These are phyloP conservation scores for Termitomyces sp. DNA, from an alignment of 768 basidiomycete genomes.

Conservation along the genomic window DNA sequence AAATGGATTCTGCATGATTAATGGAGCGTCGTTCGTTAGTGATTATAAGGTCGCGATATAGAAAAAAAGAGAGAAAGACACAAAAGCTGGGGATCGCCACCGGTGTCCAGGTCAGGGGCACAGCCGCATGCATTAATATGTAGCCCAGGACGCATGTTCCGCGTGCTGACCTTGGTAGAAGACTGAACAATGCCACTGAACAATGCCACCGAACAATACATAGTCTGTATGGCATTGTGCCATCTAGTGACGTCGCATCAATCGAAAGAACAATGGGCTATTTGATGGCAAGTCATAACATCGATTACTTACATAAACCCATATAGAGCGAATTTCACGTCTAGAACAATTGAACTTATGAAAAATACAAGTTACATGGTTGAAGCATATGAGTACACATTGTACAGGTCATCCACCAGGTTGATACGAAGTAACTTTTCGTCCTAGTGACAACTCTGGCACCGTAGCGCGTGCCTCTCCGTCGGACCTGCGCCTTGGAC, in stretches of 20 bases:
- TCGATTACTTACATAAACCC: too few relatives aligned
- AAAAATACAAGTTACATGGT: not conserved
- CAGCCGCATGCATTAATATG: not conserved
- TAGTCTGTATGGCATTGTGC: not conserved
- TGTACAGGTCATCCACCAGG: constrained; percentile 6
- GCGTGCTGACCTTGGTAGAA: not conserved
- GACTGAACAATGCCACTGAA: constrained; percentile 6
- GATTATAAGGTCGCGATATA: not conserved
- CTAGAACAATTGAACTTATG: too few relatives aligned
- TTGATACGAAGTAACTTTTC: constrained; percentile 1
- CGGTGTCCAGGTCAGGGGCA: constrained; percentile 15
- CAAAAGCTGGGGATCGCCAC: constrained; percentile 16
- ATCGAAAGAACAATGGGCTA: not conserved
- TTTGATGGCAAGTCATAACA: not conserved
- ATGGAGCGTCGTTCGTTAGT: not conserved
- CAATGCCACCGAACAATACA: constrained; percentile 2
- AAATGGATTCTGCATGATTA: constrained; percentile 48
- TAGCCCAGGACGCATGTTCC: not conserved
- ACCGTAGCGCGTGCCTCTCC: constrained; percentile 11
- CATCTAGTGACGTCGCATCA: not conserved
- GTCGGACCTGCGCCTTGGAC: constrained; percentile 28
- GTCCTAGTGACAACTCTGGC: constrained; percentile 3
- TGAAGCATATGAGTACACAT: constrained; percentile 1
- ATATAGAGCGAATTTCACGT: too few relatives aligned
- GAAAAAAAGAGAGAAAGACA: constrained; percentile 6